Percentiles rank a stretch among this genome's conserved stretches.
Conservation (phyloP, 179 eudicot species). For the Patellifolia procumbens region DNA sequence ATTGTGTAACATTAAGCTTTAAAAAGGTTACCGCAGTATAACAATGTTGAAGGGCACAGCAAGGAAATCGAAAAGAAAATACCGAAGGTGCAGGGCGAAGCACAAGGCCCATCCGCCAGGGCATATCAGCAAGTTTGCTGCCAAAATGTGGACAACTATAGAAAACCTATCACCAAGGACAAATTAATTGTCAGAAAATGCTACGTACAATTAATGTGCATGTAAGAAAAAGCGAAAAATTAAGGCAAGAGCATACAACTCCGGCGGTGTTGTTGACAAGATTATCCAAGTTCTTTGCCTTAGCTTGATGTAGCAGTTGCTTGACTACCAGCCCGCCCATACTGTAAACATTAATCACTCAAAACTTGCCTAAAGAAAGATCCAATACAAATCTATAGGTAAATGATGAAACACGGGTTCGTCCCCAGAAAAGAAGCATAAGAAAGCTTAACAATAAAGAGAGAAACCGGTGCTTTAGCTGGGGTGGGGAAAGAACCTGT, state of each 20-base stretch:
- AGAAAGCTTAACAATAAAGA: not conserved
- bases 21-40: not conserved
- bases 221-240: not conserved
- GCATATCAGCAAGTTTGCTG: conserved; percentile 98
- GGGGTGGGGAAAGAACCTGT: conserved; percentile 55
- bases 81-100: conserved; percentile 99
- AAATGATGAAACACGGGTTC: not conserved
- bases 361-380: conserved; percentile 13
- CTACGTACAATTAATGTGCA: not conserved
- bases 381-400: not conserved
- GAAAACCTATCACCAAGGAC: conserved; percentile 63
- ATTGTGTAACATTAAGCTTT: not conserved
- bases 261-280: conserved; percentile 83
- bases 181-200: conserved; percentile 14
- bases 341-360: conserved; percentile 47
- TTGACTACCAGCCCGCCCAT: conserved; percentile 99
- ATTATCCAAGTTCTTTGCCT: conserved; percentile 56
- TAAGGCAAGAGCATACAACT: conserved; percentile 54
- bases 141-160: conserved; percentile 99
- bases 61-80: conserved; percentile 8
- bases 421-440: not conserved
- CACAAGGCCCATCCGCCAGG: conserved; percentile 99
- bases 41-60: not conserved
- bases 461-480: not conserved
- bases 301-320: conserved; percentile 94